Evolutionary conservation across 257 asterid genomes (phyloP).

Genomic region (Ocimum tenuiflorum): DNA sequence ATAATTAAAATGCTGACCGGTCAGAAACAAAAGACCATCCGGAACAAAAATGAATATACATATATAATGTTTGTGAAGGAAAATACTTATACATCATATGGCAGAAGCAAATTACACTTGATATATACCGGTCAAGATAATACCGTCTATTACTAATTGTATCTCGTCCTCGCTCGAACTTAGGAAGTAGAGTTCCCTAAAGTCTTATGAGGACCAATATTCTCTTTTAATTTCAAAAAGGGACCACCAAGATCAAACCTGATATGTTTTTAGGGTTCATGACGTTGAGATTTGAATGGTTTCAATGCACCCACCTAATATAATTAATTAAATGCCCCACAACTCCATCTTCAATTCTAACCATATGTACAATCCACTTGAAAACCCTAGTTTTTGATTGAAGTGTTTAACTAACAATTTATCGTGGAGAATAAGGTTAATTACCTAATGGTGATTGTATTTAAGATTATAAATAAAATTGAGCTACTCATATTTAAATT

Average conservation of each 20-base stretch:
- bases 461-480: too few species aligned
- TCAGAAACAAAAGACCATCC: too few species aligned
- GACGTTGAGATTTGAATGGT: conserved; percentile 32
- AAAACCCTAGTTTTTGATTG: conserved; percentile 18
- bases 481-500: too few species aligned
- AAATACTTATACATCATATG: too few species aligned
- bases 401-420: conserved; percentile 13
- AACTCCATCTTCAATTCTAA: conserved; percentile 15
- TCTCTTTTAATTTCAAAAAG: conserved; percentile 28
- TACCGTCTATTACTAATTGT: too few species aligned
- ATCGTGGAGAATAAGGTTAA: background rate
- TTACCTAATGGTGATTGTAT: too few species aligned
- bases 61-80: too few species aligned
- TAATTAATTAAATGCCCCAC: conserved; percentile 22
- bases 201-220: conserved; percentile 20
- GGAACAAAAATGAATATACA: too few species aligned
- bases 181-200: conserved; percentile 2
- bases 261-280: conserved; percentile 22
- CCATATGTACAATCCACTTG: background rate
- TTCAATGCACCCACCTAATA: conserved; percentile 40
- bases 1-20: background rate
- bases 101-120: too few species aligned
- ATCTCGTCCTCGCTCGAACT: too few species aligned
- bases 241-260: conserved; percentile 29
- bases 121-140: too few species aligned